phyloP scores from a whole-genome alignment of 805 yeast species.

The Yarrowia deformans region DNA sequence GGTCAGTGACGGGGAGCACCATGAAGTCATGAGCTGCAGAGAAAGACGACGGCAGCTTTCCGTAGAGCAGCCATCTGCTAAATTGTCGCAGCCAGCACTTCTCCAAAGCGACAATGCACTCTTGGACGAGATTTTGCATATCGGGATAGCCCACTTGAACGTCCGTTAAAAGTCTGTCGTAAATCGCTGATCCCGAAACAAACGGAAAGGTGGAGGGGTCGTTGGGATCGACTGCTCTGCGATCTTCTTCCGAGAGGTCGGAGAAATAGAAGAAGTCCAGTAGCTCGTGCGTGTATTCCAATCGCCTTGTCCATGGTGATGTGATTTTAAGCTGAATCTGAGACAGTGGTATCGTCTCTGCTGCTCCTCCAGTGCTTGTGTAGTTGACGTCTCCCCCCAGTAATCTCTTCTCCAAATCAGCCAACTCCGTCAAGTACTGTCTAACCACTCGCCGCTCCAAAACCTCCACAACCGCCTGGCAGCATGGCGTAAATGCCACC shows the following conservation, averaged over 20 bases:
- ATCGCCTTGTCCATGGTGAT: conserved; percentile 20
- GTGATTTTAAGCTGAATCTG: conserved; percentile 13
- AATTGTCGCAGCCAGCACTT: conserved; percentile 43
- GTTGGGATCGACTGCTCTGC: neutral
- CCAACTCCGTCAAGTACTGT: conserved; percentile 30
- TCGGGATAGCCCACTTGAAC: conserved; percentile 27
- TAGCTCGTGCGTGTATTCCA: conserved; percentile 18
- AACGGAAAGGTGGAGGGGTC: conserved; percentile 25
- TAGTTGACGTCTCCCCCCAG: conserved; percentile 41
- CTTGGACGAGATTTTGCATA: conserved; percentile 25
- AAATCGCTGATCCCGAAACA: conserved; percentile 21
- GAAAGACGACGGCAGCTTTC: conserved; percentile 40
- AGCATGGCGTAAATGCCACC: conserved; percentile 40
- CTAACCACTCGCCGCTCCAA: conserved; percentile 6
- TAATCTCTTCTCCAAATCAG: conserved; percentile 40
- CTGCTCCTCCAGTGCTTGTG: conserved; percentile 37
- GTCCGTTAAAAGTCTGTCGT: neutral
- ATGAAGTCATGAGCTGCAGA: conserved; percentile 41
- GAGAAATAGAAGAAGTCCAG: conserved; percentile 25
- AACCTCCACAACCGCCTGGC: conserved; percentile 25
- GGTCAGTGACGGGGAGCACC: conserved; percentile 36
- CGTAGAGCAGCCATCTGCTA: conserved; percentile 44
- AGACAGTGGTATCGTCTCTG: conserved; percentile 20
- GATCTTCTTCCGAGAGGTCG: conserved; percentile 3
- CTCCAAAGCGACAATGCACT: conserved; percentile 42